Evolutionary conservation across 1,284 basidiomycete genomes (phyloP), one percentile per base, ranked within the genome.

Genomic region (Porogramme epimiltina): DNA sequence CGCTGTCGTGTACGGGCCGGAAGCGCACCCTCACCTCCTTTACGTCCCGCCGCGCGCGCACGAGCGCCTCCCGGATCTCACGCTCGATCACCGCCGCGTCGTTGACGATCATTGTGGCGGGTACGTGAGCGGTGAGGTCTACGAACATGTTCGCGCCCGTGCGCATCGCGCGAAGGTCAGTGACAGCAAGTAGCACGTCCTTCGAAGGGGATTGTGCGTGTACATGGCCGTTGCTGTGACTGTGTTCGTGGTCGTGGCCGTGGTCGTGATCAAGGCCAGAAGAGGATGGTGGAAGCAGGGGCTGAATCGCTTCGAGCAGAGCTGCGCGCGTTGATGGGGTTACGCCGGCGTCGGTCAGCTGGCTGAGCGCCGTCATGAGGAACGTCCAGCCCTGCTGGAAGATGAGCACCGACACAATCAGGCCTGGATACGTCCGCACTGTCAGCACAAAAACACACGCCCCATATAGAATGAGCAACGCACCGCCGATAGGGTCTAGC

Each of bases 401-500:
- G 67, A 98, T 97, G 61, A 98, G 84, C 50, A 91, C 73, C 0
- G 93, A 93, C 10, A 98, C 95, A 48, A 97, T 70, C 18, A 98
- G 73, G 13, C 90, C 89, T 90, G 58, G 3, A 13, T 40, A n/a
- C n/a, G n/a, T n/a, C n/a, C 22, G 4, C 4, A 10, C 23, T 33
- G 24, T 56, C 15, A 52, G 40, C 46, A 47, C 38, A 42, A n/a
- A 47, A n/a, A 44, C n/a, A n/a, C n/a, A n/a, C n/a, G n/a, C 28
- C 41, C 48, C 19, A 19, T 11, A 25, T n/a, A 6, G 9, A 16
- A 37, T 9, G 34, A 42, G 36, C 42, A 0, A 62, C 65, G 50
- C 61, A 87, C 95, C 96, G 60, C 97, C 97, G 25, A 99, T 80
- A 3, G 96, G 95, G 68, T 99, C 96, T 25, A 98, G 78, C 24